phyloP scores from a whole-genome alignment of 768 basidiomycete genomes.

The Termitomyces sp. region DNA sequence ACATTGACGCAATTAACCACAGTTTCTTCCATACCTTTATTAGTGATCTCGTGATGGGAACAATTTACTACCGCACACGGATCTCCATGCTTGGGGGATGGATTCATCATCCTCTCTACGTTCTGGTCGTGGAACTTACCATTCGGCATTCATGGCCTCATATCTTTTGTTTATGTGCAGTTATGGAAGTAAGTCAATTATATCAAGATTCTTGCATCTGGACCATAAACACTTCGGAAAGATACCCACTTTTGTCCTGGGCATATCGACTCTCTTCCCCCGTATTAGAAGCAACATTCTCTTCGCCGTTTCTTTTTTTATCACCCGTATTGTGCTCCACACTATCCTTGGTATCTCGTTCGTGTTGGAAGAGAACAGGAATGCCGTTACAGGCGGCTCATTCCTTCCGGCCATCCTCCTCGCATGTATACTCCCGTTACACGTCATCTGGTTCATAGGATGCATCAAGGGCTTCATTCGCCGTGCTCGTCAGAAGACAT shows the following conservation, averaged over 20 bases:
- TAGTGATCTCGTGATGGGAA: constrained; percentile 42
- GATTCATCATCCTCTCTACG: constrained; percentile 11
- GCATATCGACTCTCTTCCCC: constrained; percentile 37
- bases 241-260: constrained; percentile 52
- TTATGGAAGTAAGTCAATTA: constrained; percentile 38
- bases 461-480: constrained; percentile 43
- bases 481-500: constrained; percentile 7
- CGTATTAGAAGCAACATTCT: constrained; percentile 39
- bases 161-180: constrained; percentile 35
- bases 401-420: constrained; percentile 34
- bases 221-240: constrained; percentile 25
- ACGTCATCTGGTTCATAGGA: constrained; percentile 47
- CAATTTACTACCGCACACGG: constrained; percentile 38
- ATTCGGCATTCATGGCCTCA: constrained; percentile 16
- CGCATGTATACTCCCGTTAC: constrained; percentile 38
- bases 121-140: constrained; percentile 20
- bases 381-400: constrained; percentile 24
- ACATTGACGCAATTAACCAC: neutral
- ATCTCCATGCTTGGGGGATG: constrained; percentile 11
- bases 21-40: neutral
- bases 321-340: constrained; percentile 45
- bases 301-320: constrained; percentile 46
- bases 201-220: neutral
- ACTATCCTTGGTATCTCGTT: constrained; percentile 27
- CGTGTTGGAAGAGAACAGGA: constrained; percentile 20